Base-by-base conservation (phyloP, 2,329 filamentous ascomycete genomes). In the Penicillium corylophilum region DNA sequence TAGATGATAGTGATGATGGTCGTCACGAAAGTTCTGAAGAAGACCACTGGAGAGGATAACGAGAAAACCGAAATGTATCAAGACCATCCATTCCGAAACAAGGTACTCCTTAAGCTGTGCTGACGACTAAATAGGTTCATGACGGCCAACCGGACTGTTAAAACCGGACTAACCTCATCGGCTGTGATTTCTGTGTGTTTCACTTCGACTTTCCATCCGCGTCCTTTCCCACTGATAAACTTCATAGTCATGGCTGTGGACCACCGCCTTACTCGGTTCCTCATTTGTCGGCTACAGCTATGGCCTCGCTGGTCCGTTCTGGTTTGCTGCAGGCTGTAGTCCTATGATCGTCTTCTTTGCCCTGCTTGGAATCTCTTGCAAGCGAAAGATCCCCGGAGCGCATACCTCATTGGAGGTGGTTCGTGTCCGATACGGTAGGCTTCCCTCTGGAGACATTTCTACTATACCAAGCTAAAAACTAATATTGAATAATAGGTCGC, bases 291-390 rank as follows among this genome's bases (percentile, higher is more conserved):
- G 79, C 1, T 82, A 82, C 55, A 74, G 74, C 44, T 81, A 80
- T 58, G 81, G 81, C 0, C 69, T 82, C 1, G 76, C 79, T 1
- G 79, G 79, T 0, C 80, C 80, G 0, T 82, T 83, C 48, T 83
- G 80, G 80, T 83, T 79, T 52, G 79, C 79, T 2, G 79, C 79
- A 41, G 81, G 80, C 1, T 80, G 77, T 44, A 79, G 76, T 9
- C 77, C 79, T 0, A 81, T 81, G 77, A 82, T 82, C 39, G 77
- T 80, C 0, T 80, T 82, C 61, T 82, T 82, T 44, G 73, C 80
- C 0, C 55, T 81, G 0, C 64, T 81, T 1, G 78, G 77, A 0
- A 79, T 82, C 10, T 76, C 74, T 0, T 79, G 76, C 64, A 82
- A 82, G 50, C 61, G 76, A 24, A 76, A 79, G 26, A 76, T 80